Conservation (phyloP, 148 eudicot genomes). For the Spergularia marina region DNA sequence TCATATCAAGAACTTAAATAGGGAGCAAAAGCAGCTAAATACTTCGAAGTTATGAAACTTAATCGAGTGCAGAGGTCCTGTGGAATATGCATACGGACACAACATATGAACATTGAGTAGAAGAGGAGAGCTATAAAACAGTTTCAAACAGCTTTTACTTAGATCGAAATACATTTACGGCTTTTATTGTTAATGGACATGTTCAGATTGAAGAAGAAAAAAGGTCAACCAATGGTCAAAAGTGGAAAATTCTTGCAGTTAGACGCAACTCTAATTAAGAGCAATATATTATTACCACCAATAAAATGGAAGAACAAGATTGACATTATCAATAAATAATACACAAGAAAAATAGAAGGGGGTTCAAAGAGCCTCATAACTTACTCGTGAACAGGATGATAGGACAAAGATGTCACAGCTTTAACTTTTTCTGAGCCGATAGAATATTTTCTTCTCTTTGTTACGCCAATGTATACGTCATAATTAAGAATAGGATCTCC, state of each 20-base stretch:
- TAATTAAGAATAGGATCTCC: slow-evolving; percentile 36
- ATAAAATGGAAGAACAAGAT: background rate
- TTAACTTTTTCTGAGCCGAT: slow-evolving; percentile 52
- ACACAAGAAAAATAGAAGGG: background rate
- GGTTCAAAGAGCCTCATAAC: slow-evolving; percentile 14
- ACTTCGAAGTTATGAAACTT: background rate
- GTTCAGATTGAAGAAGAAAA: background rate
- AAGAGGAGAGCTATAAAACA: no score
- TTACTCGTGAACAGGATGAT: slow-evolving; percentile 74
- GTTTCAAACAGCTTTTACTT: no score
- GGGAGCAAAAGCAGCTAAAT: background rate
- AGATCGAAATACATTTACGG: background rate
- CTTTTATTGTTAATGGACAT: background rate
- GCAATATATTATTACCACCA: background rate
- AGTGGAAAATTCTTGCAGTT: no score
- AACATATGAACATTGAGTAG: no score
- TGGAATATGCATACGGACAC: no score
- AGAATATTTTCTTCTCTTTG: slow-evolving; percentile 70
- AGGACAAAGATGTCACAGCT: slow-evolving; percentile 50
- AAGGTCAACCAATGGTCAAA: background rate
- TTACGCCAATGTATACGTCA: slow-evolving; percentile 66
- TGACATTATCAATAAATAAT: background rate
- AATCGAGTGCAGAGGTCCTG: no score
- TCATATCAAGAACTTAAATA: slow-evolving; percentile 1
- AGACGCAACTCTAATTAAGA: no score